Base-by-base conservation (phyloP, 2,329 filamentous ascomycete genomes). In the Rhinocladiella mackenziei region DNA sequence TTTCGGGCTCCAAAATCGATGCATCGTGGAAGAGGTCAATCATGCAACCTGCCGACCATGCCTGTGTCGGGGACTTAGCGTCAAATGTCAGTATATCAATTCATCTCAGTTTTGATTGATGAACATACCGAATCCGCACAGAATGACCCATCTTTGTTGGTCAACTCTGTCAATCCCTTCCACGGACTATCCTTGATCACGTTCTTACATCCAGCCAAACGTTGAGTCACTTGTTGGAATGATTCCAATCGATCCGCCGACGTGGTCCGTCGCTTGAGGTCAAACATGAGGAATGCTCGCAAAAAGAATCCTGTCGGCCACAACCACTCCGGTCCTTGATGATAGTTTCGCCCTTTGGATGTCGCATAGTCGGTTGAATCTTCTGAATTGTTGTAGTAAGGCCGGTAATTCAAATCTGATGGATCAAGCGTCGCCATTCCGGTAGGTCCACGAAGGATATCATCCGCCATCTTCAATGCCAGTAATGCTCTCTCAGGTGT, bases 261-360 rank as follows among this genome's bases (percentile, higher is more conserved):
- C 1, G 74, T 78, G 51, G 76, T 75, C 36, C 87, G 77, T 20
- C 89, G 75, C 70, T 77, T 75, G 37, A 97, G 70, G 62, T 96
- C 89, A 60, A 97, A 97, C 64, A 89, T 86, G 52, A 98, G 76
- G 54, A 98, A 71, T 1, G 92, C 92, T 36, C 94, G 82, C 15
- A 96, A 74, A 74, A 95, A 98, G 72, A 89, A 98, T 3, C 92
- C 92, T 1, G 88, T 91, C 0, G 91, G 94, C 92, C 92, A 98
- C 17, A 96, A 71, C 92, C 92, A 98, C 65, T 98, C 92, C 0
- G 92, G 94, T 3, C 92, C 92, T 65, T 97, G 91, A 65, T 98
- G 92, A 68, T 98, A 98, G 67, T 97, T 98, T 44, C 92, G 78
- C 37, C 92, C 92, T 67, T 97, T 97, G 57, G 85, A 81, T 0